Base-by-base conservation (phyloP, 441 rosid species). In the Erodium trifolium region DNA sequence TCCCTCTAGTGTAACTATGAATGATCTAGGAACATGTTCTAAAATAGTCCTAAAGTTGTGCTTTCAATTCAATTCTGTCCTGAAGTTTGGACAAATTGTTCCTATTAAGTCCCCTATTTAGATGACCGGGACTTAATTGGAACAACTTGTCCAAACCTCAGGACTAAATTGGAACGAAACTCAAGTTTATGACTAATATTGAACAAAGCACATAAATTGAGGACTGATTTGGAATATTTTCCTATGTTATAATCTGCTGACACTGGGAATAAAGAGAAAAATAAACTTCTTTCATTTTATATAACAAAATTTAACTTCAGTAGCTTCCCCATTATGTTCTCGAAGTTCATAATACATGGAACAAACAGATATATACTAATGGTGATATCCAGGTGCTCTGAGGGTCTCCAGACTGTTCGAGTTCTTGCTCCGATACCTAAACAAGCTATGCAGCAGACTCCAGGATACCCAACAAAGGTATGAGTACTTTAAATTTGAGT, bases 401-500 rank as follows among this genome's bases (percentile, higher is more conserved):
- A 92, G 83, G 96, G 94, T 64, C 91, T 94, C 11, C 86, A 87
- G 78, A 88, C 97, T 5, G 84, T 80, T 67, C 85, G 82, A 76
- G 97, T 85, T 73, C 99, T 94, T 75, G 92, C 96, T 79, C 94
- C 99, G 65, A 82, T 94, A 67, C 84, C 92, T 12, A 92, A 92
- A 75, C 79, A 80, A 69, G 96, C 88, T 53, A 87, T 92, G 99
- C 87, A 82, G 77, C 85, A 90, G 92, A 90, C 91, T 31, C 77
- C 78, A 11, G 99, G 99, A 71, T 94, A 85, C 86, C 99, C 98
- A 14, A 90, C 99, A 60, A 91, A 87, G 87, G 97, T 90, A 85
- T 23, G 55, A 27, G n/a, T 10, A 11, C 27, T 72, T 64, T 14
- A 69, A 39, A 49, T 65, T 51, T 68, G 3, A 41, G 49, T 49